Base-by-base conservation (phyloP, 192 early-diverging fungal species). In the Coemansia sp. region DNA sequence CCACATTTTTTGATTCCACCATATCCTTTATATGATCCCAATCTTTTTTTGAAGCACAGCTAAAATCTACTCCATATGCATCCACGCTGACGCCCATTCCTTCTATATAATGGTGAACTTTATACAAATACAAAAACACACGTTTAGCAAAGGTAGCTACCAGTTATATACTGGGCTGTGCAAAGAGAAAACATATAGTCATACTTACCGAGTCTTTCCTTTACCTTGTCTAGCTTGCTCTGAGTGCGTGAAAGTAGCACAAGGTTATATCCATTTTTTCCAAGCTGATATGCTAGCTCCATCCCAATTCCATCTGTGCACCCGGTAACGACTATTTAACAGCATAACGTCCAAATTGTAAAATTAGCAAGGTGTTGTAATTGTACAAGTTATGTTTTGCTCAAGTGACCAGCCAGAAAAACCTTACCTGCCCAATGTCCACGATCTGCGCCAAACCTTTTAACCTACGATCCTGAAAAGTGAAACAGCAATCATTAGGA, bases 291-390 rank as follows among this genome's bases (percentile, higher is more conserved):
- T 6, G 94, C 94, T 59, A 96, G 92, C 74, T 96, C 92, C 64
- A 88, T 92, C 35, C 96, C 96, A 77, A 99, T 96, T 29, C 95
- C 96, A 71, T 96, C 96, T 13, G 94, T 94, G 23, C 94, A 95
- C 60, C 96, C 96, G 30, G 96, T 99, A 13, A 99, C 86, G 59
- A 99, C 77, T 80, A 80, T 30, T 58, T 2, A 51, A 8, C 23
- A 46, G 4, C 12, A 46, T 46, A 15, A 18, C 43, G n/a, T 46
- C n/a, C 43, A 46, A 1, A 46, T 15, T 1, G n/a, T 23, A 20
- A 20, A 18, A n/a, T 46, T 7, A 26, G 28, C n/a, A n/a, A n/a
- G n/a, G n/a, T n/a, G n/a, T n/a, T n/a, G n/a, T n/a, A n/a, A n/a
- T n/a, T n/a, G n/a, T n/a, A n/a, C n/a, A n/a, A n/a, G n/a, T n/a